Conservation (phyloP, 306 rosid genomes). For the Rosa chinensis region DNA sequence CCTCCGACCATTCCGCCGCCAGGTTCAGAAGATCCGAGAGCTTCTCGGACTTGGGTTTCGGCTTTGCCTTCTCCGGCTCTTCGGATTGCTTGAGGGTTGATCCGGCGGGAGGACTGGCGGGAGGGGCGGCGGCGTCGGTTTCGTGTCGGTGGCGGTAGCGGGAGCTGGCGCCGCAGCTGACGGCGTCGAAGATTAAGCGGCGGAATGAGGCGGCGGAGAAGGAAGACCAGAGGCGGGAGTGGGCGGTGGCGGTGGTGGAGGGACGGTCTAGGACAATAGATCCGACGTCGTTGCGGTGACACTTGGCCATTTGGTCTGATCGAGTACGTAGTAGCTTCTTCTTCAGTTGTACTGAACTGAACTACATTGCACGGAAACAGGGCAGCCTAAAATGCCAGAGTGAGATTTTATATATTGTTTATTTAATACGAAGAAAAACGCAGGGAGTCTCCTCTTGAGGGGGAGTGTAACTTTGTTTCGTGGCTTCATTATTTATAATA, state of each 20-base stretch:
- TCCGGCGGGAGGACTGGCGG: conserved; percentile 5
- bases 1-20: conserved; percentile 47
- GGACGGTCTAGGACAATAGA: conserved; percentile 58
- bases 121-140: neutral
- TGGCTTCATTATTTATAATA: conserved; percentile 16
- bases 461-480: neutral
- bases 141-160: conserved; percentile 39
- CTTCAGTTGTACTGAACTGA: too few species aligned
- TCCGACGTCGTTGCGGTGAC: conserved; percentile 59
- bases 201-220: conserved; percentile 66
- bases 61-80: conserved; percentile 17
- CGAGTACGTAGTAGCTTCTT: conserved; percentile 18
- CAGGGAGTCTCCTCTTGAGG: neutral
- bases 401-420: neutral
- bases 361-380: conserved; percentile 41
- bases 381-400: conserved; percentile 2
- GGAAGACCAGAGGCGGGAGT: conserved; percentile 56
- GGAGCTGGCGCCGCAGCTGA: conserved; percentile 81
- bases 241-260: conserved; percentile 26
- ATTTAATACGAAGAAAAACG: neutral
- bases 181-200: conserved; percentile 67
- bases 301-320: conserved; percentile 57
- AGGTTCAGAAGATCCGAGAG: conserved; percentile 71
- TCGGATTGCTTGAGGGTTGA: conserved; percentile 23
- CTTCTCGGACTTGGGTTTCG: conserved; percentile 54